A percentile compares a stretch with the other conserved stretches of the same genome.
Conservation (phyloP, 495 filamentous ascomycete species). For the Cercophora scortea region DNA sequence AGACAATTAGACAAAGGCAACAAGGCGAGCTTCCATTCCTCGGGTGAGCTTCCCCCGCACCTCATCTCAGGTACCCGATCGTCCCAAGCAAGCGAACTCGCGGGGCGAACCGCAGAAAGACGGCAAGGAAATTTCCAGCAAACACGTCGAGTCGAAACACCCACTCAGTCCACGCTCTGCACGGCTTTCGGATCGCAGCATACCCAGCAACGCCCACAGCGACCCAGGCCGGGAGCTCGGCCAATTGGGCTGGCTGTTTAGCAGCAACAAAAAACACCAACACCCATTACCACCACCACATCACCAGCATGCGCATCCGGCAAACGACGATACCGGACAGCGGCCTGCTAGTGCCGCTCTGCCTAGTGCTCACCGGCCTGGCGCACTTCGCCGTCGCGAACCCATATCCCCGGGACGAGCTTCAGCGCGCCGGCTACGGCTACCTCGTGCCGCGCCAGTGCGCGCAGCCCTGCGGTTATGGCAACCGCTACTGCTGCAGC, state of each 20-base stretch:
- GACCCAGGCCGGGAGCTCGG: not conserved
- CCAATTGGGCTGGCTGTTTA: not conserved
- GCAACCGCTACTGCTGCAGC: conserved; percentile 60
- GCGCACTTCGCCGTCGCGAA: conserved; percentile 28
- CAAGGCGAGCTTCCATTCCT: no score
- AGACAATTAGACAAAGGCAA: no score
- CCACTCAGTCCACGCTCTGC: no score
- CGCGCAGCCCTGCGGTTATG: conserved; percentile 58
- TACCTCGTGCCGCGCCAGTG: conserved; percentile 44
- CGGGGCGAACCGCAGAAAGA: no score
- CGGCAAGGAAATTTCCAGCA: no score
- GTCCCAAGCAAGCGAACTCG: no score
- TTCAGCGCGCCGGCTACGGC: conserved; percentile 28
- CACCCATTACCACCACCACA: not conserved
- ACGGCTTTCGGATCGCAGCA: no score
- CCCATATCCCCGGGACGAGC: conserved; percentile 31
- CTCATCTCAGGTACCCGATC: no score
- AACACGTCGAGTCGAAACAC: no score
- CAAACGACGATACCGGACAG: conserved; percentile 1
- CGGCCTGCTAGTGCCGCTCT: conserved; percentile 17
- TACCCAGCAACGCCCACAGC: no score
- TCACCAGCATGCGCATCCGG: conserved; percentile 1
- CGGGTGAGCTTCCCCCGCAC: no score
- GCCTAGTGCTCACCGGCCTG: conserved; percentile 14
- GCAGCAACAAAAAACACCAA: no score